Evolutionary conservation across 2,329 filamentous ascomycete species (phyloP), one percentile per base, ranked within the genome.

Genomic region (Trichophyton mentagrophytes): DNA sequence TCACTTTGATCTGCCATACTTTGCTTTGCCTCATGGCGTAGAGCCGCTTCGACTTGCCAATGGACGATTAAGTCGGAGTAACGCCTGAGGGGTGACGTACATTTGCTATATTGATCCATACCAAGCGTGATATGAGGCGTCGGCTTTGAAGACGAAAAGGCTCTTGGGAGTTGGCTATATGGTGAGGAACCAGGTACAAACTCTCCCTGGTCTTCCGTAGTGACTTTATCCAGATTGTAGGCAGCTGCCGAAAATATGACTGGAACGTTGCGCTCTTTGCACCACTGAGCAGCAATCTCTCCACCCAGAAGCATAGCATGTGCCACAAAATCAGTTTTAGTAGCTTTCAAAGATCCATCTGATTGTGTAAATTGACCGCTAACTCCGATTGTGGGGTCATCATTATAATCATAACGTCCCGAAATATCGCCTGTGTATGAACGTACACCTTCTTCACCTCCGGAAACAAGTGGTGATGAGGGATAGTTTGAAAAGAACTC

Each of bases 1-100:
- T 77, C 3, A 75, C 73, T 33, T 71, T 20, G 1, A 1, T 8
- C 51, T 20, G 7, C 4, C 20, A 13, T 17, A 22, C 33, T 25
- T 17, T 55, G 25, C 27, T 20, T 66, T 9, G 78, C 75, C 70
- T 85, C 83, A 63, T 80, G 76, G 9, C 80, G 79, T 46, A 86
- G 66, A 1, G 81, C 82, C 5, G 82, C 80, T 72, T 85, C 82
- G 55, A 85, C 83, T 65, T 86, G 83, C 77, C 84, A 86, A 67
- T 85, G 83, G 9, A 77, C 73, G 53, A 86, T 75, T 68, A 86
- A 77, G 69, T 86, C 84, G 55, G 74, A 76, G 69, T 81, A 85
- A 42, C 83, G 77, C 58, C 84, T 79, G 22, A 86, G 74, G 1
- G 84, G 84, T 66, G 80, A 84, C 0, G 83, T 86, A 58, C 78